phyloP scores from a whole-genome alignment of 2,329 filamentous ascomycete species.

The Aspergillus tanneri region DNA sequence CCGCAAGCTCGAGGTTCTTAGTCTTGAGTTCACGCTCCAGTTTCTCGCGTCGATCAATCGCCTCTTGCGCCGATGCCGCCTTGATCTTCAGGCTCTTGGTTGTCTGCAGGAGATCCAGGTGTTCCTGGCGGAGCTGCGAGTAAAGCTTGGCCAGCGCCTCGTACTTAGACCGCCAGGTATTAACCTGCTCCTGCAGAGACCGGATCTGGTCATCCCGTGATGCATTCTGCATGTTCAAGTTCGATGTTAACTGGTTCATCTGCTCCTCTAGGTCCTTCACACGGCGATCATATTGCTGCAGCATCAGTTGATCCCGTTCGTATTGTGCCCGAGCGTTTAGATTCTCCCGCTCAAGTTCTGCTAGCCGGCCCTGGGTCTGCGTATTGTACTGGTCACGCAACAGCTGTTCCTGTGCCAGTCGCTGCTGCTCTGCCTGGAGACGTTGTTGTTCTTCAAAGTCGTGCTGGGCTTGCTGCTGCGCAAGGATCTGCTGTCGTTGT shows the following conservation, averaged over 20 bases:
- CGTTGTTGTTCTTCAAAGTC: constrained; percentile 98
- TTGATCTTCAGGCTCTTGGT: constrained; percentile 96
- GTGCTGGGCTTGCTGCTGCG: constrained; percentile 78
- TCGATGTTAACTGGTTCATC: constrained; percentile 75
- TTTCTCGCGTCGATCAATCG: constrained; percentile 91
- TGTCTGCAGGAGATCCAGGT: constrained; percentile 90
- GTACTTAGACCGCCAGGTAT: constrained; percentile 96
- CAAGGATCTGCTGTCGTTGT: constrained; percentile 76
- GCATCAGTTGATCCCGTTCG: constrained; percentile 93
- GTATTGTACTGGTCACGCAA: constrained; percentile 84
- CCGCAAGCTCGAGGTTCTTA: constrained; percentile 96
- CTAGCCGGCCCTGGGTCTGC: constrained; percentile 93
- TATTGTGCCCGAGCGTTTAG: constrained; percentile 92
- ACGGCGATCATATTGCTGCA: constrained; percentile 92
- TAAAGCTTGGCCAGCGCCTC: constrained; percentile 96
- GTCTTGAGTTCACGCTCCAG: constrained; percentile 97
- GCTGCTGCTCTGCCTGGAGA: constrained; percentile 81
- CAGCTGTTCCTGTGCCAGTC: constrained; percentile 85
- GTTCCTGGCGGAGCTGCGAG: constrained; percentile 91
- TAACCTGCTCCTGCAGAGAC: constrained; percentile 91
- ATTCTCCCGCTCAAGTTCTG: constrained; percentile 93
- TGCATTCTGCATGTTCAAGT: constrained; percentile 76
- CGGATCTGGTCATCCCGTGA: constrained; percentile 95
- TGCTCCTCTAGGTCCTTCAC: constrained; percentile 92
- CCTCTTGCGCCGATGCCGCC: constrained; percentile 93